Base-by-base conservation (phyloP, 2,329 filamentous ascomycete genomes). In the Arthrobotrys megalospora region DNA sequence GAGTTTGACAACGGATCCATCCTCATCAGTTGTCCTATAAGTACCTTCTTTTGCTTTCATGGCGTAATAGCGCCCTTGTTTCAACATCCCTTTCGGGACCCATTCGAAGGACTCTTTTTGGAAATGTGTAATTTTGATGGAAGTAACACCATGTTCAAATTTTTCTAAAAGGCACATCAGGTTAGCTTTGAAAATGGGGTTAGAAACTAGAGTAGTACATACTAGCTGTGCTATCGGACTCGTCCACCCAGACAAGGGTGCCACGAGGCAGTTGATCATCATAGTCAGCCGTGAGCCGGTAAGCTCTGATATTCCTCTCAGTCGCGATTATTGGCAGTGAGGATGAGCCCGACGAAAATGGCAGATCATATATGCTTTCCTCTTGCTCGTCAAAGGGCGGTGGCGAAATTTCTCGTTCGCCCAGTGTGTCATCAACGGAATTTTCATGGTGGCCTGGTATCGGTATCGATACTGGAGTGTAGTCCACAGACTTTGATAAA, bases 171-270 rank as follows among this genome's bases (percentile, higher is more conserved):
- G 32, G 11, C n/a, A 24, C 6, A 65, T 41, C 6, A 8, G 14
- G 24, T 69, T 60, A 70, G 64, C n/a, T 34, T 43, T 48, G 12
- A 36, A 48, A 7, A 38, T 7, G 6, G 6, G 19, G 1, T 16
- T 45, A 8, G 6, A 8, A 7, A 32, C 14, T 6, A 32, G 24
- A 24, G 19, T 6, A 32, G 5, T 16, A 67, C 75, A 55, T 68
- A 78, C 75, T 78, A 14, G 75, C 62, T 28, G 24, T 21, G 6
- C 21, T 41, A 55, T 75, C 67, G 10, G 75, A 71, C 47, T 72
- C 75, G 19, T 78, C 47, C 6, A 71, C 60, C 75, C 75, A 78
- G 8, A 78, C 75, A 55, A 78, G 62, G n/a, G 75, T 72, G 6
- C 75, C 75, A 2, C 21, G 32, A n/a, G 53, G 21, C n/a, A 78